Evolutionary conservation across 108 stramenopile species (phyloP), one percentile per base, ranked within the genome.

Genomic region (Cyclotella cryptica): DNA sequence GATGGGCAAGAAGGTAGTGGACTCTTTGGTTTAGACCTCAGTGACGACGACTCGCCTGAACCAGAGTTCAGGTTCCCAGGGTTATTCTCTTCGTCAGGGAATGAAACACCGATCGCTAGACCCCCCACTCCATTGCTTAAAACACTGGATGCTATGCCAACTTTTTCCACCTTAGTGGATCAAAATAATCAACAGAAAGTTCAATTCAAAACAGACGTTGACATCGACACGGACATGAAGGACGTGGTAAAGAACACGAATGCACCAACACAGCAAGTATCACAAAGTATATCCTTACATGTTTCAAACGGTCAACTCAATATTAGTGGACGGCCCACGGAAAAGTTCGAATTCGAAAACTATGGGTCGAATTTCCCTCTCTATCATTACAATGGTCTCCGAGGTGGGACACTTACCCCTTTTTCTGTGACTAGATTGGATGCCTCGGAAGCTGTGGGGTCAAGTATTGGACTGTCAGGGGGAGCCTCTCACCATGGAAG

Each of bases 311-410:
- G 47, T 49, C n/a, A 1, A n/a, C 47, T n/a, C 9, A 3, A 12
- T 51, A 49, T 47, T 49, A 18, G 18, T 35, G 14, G 53, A 29
- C 14, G 4, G 0, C 58, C 24, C 22, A 45, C 35, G 14, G 29
- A 21, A 0, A 57, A 61, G 21, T 59, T 72, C 14, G 71, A 81
- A 24, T 75, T 83, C 41, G 85, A 86, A 81, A 46, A 52, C 28
- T 72, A 74, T 77, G 88, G 86, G 13, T 55, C 39, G 39, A 62
- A 65, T 15, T 84, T 95, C 75, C 70, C 76, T 46, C 53, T 92
- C 5, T 90, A 75, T 71, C 91, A 95, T 72, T 94, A 91, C 79
- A 94, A 94, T 81, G 90, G 91, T 17, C 79, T 94, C 12, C 86
- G 89, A 21, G 91, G 88, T 30, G 93, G 93, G 0, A 72, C 52